Evolutionary conservation across 1,284 basidiomycete species (phyloP), one percentile per base, ranked within the genome.

Genomic region (Cystodermella granulosa): DNA sequence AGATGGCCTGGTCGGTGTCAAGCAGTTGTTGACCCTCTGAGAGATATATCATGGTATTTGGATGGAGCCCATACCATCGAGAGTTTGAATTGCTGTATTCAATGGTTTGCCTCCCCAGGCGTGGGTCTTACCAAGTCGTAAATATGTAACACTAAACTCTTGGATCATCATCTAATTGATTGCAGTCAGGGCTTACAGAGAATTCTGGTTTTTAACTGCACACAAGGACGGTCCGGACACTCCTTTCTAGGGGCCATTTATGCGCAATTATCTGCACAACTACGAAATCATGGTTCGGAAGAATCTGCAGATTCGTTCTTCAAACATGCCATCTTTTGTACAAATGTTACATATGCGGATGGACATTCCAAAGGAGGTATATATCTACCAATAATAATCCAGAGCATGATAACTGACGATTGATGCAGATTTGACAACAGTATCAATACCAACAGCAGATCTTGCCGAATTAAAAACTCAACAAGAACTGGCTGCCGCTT

Each of bases 1-100:
- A 80, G 75, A 49, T 99, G 95, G 95, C 95, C 96, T 2, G 96
- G 96, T n/a, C 80, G 96, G 35, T 99, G 96, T 64, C 96, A 99
- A 67, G 80, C 77, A 1, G 81, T 96, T 5, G 49, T 55, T 3
- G 86, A 91, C 53, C 81, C 82, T 2, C 60, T 52, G 16, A 59
- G 72, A 43, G 58, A 62, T 4, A 72, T 79, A 8, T 88, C 80
- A 1, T 98, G 93, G 92, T 91, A 85, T 63, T 72, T 98, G 20
- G 96, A 98, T 63, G 96, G 96, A 2, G 94, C 95, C 13, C 96
- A 98, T 64, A 99, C 96, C 0, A 69, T 80, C 13, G 96, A 98
- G 63, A 96, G 91, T 58, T 73, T 99, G 23, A 76, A 79, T 38
- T 90, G 83, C 49, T 95, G 94, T 56, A 79, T 88, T 16, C 73